A percentile compares a stretch with the other conserved stretches of the same genome.
These are phyloP conservation scores for Lasiosphaeria hispida DNA, from an alignment of 495 filamentous ascomycete genomes.

Conservation along the genomic window DNA sequence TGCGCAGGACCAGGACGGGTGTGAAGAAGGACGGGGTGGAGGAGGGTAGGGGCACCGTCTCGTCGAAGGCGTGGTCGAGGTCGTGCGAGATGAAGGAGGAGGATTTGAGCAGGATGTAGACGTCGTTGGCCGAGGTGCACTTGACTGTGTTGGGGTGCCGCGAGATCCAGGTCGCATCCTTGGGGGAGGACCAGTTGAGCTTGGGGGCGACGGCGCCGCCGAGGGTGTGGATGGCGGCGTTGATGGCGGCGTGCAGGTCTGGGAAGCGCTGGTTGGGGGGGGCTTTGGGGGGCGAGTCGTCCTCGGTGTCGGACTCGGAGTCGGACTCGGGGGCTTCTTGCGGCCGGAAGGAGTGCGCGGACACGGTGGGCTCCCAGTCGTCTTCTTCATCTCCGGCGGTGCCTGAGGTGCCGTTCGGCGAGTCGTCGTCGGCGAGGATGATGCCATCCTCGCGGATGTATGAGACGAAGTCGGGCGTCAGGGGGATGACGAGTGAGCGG, in stretches of 20 bases:
- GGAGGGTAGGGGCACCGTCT: slow-evolving; percentile 48
- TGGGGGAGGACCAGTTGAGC: slow-evolving; percentile 94
- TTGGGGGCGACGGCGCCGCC: slow-evolving; percentile 86
- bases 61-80: slow-evolving; percentile 87
- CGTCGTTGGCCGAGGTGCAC: slow-evolving; percentile 80
- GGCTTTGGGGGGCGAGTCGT: slow-evolving; percentile 30
- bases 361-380: slow-evolving; percentile 42
- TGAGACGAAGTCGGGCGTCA: slow-evolving; percentile 68
- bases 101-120: slow-evolving; percentile 90
- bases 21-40: slow-evolving; percentile 28
- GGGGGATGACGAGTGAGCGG: slow-evolving; percentile 78
- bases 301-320: slow-evolving; percentile 36
- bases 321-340: slow-evolving; percentile 35
- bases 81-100: slow-evolving; percentile 94
- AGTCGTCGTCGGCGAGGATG: slow-evolving; percentile 65
- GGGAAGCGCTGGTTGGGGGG: slow-evolving; percentile 51
- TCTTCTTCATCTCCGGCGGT: slow-evolving; percentile 48
- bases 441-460: slow-evolving; percentile 95
- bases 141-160: slow-evolving; percentile 83
- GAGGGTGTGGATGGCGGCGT: slow-evolving; percentile 69
- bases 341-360: slow-evolving; percentile 25
- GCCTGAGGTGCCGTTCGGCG: slow-evolving; percentile 37
- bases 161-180: slow-evolving; percentile 94
- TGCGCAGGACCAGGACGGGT: slow-evolving; percentile 69
- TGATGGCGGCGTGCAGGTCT: slow-evolving; percentile 73